Percentiles rank a stretch among this genome's conserved stretches.
Evolutionary conservation across 78 protist species (phyloP).

Genomic region (Dictyostelium citrinum): DNA sequence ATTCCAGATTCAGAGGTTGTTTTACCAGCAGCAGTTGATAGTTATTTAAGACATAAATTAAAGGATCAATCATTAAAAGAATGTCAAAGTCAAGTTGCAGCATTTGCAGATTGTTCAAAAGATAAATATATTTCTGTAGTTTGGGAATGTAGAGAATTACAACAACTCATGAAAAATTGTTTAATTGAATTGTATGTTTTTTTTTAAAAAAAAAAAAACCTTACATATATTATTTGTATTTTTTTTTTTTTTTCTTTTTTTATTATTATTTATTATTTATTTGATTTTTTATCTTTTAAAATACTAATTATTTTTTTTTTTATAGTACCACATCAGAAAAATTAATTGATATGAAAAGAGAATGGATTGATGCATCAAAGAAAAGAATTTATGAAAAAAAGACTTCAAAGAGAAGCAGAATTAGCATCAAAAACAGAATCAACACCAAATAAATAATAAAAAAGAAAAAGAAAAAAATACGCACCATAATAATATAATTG

Average conservation of each 20-base stretch:
- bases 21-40: constrained; percentile 60
- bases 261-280: no score
- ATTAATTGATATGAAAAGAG: constrained; percentile 57
- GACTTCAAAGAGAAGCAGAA: constrained; percentile 14
- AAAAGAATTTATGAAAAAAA: constrained; percentile 42
- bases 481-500: neutral
- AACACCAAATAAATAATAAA: neutral
- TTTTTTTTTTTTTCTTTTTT: no score
- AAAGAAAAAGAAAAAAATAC: neutral
- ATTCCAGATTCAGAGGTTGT: constrained; percentile 73
- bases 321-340: constrained; percentile 62
- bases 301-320: neutral
- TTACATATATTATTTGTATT: no score
- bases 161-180: constrained; percentile 70
- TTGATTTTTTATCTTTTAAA: no score
- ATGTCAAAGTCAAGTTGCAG: constrained; percentile 39
- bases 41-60: constrained; percentile 48
- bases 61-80: constrained; percentile 52
- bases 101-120: constrained; percentile 63
- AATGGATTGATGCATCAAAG: constrained; percentile 37
- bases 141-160: constrained; percentile 76
- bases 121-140: constrained; percentile 60
- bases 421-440: neutral
- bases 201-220: no score
- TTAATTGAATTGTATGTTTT: constrained; percentile 24